These are phyloP conservation scores for Penicillium salamii DNA, from an alignment of 495 filamentous ascomycete species.

Conservation along the genomic window DNA sequence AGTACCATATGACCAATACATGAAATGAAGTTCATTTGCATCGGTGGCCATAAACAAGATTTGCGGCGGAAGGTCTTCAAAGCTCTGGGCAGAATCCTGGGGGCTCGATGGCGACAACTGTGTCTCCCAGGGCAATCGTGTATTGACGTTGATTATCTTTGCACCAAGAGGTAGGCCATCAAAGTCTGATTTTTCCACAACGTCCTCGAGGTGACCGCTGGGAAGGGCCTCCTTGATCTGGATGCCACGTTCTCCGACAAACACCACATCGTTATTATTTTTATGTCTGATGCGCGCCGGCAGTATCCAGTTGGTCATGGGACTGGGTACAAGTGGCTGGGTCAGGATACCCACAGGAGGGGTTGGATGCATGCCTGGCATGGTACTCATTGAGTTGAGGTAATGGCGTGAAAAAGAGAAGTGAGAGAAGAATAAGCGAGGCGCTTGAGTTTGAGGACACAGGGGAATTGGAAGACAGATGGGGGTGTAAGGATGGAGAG, in stretches of 20 bases:
- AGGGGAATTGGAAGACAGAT: too few species aligned
- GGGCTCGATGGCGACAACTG: slow-evolving; percentile 19
- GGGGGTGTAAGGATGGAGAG: background rate
- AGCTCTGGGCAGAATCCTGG: background rate
- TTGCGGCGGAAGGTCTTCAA: slow-evolving; percentile 62
- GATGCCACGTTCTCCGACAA: slow-evolving; percentile 66
- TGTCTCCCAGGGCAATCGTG: slow-evolving; percentile 29
- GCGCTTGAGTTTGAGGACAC: too few species aligned
- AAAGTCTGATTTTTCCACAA: slow-evolving; percentile 73
- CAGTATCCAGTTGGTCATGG: slow-evolving; percentile 72
- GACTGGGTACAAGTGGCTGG: slow-evolving; percentile 71
- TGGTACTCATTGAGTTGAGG: background rate
- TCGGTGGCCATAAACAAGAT: slow-evolving; percentile 70
- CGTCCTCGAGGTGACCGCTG: slow-evolving; percentile 62
- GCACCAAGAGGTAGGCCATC: slow-evolving; percentile 54
- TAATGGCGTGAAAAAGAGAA: background rate
- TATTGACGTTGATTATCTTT: slow-evolving; percentile 40
- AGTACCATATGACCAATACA: slow-evolving; percentile 49
- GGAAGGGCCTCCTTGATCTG: slow-evolving; percentile 64
- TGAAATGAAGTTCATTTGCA: slow-evolving; percentile 65
- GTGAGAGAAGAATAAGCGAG: background rate
- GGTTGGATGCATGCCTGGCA: background rate
- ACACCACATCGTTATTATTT: slow-evolving; percentile 81
- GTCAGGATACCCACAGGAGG: slow-evolving; percentile 62
- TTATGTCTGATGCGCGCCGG: slow-evolving; percentile 71